Conservation (phyloP, 2,329 filamentous ascomycete genomes). For the Gnomoniopsis sp. region DNA sequence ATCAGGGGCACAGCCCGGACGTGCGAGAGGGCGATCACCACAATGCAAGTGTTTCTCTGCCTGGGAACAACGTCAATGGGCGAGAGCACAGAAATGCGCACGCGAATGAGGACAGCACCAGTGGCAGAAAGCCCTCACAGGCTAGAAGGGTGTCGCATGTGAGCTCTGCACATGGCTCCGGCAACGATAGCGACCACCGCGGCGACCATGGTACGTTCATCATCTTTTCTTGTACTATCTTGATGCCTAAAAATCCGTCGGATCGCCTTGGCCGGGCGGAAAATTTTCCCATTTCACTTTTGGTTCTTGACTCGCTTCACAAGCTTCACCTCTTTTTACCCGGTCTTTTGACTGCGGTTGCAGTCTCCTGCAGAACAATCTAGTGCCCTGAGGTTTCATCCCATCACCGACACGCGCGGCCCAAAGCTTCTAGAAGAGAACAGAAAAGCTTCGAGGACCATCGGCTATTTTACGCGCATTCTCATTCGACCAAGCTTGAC, state of each 20-base stretch:
- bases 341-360: neutral
- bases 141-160: neutral
- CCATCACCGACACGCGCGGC: neutral
- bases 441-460: neutral
- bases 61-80: neutral
- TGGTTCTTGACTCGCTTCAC: neutral
- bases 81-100: neutral
- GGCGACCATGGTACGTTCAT: constrained; percentile 9
- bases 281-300: neutral
- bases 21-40: neutral
- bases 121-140: neutral
- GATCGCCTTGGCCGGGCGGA: neutral
- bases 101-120: constrained; percentile 4
- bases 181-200: constrained; percentile 3
- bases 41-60: neutral
- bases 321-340: neutral
- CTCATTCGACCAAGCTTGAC: neutral
- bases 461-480: neutral
- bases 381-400: neutral
- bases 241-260: neutral
- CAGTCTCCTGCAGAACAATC: neutral
- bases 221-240: neutral
- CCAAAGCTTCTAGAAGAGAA: neutral
- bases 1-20: neutral
- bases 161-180: constrained; percentile 10